These are phyloP conservation scores for Kodamaea ohmeri DNA, from an alignment of 1,139 yeast genomes.

Conservation along the genomic window DNA sequence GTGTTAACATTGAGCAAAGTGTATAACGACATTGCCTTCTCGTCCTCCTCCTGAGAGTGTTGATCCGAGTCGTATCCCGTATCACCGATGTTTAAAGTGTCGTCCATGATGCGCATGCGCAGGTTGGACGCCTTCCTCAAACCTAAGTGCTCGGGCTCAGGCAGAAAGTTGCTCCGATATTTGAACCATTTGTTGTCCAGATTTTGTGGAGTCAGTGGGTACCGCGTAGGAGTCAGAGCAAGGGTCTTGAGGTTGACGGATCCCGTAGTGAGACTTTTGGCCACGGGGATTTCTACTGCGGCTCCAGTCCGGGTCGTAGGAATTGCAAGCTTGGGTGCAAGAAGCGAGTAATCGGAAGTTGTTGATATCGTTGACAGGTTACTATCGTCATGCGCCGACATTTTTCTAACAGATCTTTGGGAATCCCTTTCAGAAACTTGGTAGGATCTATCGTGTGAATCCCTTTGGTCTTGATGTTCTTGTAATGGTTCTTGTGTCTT, in stretches of 20 bases:
- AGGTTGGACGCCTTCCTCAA: slow-evolving; percentile 16
- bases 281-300: slow-evolving; percentile 67
- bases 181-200: slow-evolving; percentile 25
- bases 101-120: slow-evolving; percentile 4
- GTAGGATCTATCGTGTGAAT: too few species aligned
- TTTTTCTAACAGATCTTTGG: too few species aligned
- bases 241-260: slow-evolving; percentile 6
- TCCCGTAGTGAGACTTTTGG: slow-evolving; percentile 25
- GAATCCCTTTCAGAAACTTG: too few species aligned
- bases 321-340: slow-evolving; percentile 77
- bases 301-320: slow-evolving; percentile 82
- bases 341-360: slow-evolving; percentile 40
- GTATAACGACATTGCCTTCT: slow-evolving; percentile 51
- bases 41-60: slow-evolving; percentile 43
- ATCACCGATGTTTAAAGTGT: too few species aligned
- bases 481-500: not conserved
- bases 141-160: not conserved
- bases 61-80: slow-evolving; percentile 2
- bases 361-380: not conserved
- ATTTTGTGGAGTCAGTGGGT: not conserved
- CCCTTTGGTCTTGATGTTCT: not conserved
- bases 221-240: slow-evolving; percentile 2
- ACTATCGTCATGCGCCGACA: too few species aligned
- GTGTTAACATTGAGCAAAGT: slow-evolving; percentile 32
- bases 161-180: slow-evolving; percentile 7